A percentile compares a stretch with the other conserved stretches of the same genome.
These are phyloP conservation scores for Scheffersomyces amazonensis DNA, from an alignment of 805 yeast genomes.

Conservation along the genomic window DNA sequence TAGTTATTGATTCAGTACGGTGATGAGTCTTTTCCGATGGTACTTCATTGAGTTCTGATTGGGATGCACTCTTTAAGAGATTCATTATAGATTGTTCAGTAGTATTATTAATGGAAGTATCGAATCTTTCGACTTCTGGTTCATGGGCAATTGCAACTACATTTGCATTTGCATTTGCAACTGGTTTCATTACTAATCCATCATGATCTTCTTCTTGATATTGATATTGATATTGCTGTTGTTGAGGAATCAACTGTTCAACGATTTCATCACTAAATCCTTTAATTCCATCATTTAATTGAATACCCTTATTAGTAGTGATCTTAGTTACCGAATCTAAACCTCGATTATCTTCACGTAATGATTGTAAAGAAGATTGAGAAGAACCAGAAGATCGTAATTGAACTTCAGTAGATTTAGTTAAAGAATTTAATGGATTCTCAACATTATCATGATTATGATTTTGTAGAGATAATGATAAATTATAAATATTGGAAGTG, in stretches of 20 bases:
- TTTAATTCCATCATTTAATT: slow-evolving; percentile 41
- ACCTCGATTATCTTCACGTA: slow-evolving; percentile 24
- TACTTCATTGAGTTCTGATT: not conserved
- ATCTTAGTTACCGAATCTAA: slow-evolving; percentile 17
- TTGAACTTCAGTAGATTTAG: slow-evolving; percentile 20
- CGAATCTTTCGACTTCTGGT: slow-evolving; percentile 26
- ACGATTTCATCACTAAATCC: slow-evolving; percentile 40
- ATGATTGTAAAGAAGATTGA: slow-evolving; percentile 38
- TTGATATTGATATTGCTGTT: slow-evolving; percentile 4
- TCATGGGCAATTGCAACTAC: slow-evolving; percentile 4
- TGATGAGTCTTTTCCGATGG: not conserved
- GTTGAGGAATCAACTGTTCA: slow-evolving; percentile 25
- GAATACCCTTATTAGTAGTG: slow-evolving; percentile 22
- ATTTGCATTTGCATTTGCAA: too few relatives aligned
- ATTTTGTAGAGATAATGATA: slow-evolving; percentile 27
- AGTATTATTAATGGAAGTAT: slow-evolving; percentile 29
- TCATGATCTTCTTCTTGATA: slow-evolving; percentile 11
- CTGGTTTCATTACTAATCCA: slow-evolving; percentile 1
- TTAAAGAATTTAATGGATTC: slow-evolving; percentile 31
- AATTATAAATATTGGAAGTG: slow-evolving; percentile 31
- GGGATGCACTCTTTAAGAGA: slow-evolving; percentile 23
- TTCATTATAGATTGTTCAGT: slow-evolving; percentile 42
- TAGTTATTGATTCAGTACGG: not conserved
- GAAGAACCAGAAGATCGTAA: slow-evolving; percentile 34
- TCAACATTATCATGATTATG: slow-evolving; percentile 15